Base-by-base conservation (phyloP, 2,329 filamentous ascomycete species). In the Trichoderma endophyticum region DNA sequence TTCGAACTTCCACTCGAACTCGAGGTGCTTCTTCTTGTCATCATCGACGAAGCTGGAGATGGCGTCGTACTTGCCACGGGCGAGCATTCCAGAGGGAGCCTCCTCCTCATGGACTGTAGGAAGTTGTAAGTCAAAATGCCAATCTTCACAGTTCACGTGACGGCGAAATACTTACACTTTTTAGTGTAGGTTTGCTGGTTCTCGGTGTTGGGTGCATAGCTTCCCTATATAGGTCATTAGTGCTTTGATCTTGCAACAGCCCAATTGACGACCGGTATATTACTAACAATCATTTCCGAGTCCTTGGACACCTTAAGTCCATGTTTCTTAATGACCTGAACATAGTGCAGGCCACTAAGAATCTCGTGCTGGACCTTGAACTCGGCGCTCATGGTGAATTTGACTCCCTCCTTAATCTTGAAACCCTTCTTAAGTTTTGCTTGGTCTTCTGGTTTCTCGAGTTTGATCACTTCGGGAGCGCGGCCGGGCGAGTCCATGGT, bases 361-460 rank as follows among this genome's bases (percentile, higher is more conserved):
- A 99, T 95, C 83, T 98, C 93, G 82, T 98, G 94, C 86, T 99
- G 94, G 60, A 99, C 96, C 85, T 95, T 92, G 88, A 98, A 99
- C 74, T 90, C 89, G 72, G 92, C 95, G 81, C 93, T 94, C 93
- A 98, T 98, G 83, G 92, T 93, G 86, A 98, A 99, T 77, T 90
- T 92, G 77, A 92, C 90, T 70, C 94, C 94, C 83, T 98, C 96
- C 88, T 98, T 99, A 86, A 99, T 98, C 80, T 89, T 95, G 86
- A 99, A 99, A 15, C 96, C 92, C 80, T 93, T 88, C 86, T 97
- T 97, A 76, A 99, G 91, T 15, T 87, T 89, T 8, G 0, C 4
- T 88, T 86, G 79, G 97, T 88, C 74, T 93, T 91, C 2, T 8
- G 36, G 15, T 0, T 18, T 18, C 6, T 18, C 36, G 15, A 7